These are phyloP conservation scores for Sporothrix variecibatus DNA, from an alignment of 2,329 filamentous ascomycete species.

Conservation along the genomic window DNA sequence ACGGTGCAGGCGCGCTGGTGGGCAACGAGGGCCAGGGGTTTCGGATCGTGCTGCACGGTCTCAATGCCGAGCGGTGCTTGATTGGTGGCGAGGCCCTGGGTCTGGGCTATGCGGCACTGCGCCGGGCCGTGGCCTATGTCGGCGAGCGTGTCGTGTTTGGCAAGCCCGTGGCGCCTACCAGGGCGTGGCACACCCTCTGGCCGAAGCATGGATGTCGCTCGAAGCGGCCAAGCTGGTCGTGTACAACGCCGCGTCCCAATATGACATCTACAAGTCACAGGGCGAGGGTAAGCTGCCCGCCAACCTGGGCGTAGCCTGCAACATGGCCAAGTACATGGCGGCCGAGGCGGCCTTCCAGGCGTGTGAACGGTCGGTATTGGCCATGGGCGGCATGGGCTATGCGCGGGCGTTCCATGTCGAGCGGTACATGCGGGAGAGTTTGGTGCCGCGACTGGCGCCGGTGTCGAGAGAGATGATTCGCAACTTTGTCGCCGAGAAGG, in stretches of 20 bases:
- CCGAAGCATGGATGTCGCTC: constrained; percentile 65
- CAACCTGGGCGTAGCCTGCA: constrained; percentile 65
- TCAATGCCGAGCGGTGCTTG: constrained; percentile 77
- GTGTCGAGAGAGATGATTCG: constrained; percentile 73
- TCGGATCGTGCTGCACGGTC: constrained; percentile 74
- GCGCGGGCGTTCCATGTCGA: constrained; percentile 67
- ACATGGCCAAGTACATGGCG: constrained; percentile 71
- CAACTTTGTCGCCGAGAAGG: constrained; percentile 71
- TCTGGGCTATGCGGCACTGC: constrained; percentile 71
- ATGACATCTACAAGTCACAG: constrained; percentile 45
- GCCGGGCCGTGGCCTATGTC: constrained; percentile 65
- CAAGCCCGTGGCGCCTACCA: constrained; percentile 67
- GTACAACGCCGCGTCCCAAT: constrained; percentile 65
- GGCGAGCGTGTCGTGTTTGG: constrained; percentile 66
- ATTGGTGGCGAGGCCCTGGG: constrained; percentile 79
- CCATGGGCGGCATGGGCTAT: constrained; percentile 66
- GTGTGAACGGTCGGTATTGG: constrained; percentile 62
- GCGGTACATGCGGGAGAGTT: constrained; percentile 64
- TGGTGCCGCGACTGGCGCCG: constrained; percentile 65
- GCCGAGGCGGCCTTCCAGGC: constrained; percentile 65
- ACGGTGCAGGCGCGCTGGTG: constrained; percentile 63
- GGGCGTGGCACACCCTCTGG: constrained; percentile 65
- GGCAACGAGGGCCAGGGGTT: constrained; percentile 76
- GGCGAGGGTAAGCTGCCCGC: constrained; percentile 36
- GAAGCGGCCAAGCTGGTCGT: constrained; percentile 66